Evolutionary conservation across 208 protist species (phyloP).

Genomic region (Trichomonas tenax): DNA sequence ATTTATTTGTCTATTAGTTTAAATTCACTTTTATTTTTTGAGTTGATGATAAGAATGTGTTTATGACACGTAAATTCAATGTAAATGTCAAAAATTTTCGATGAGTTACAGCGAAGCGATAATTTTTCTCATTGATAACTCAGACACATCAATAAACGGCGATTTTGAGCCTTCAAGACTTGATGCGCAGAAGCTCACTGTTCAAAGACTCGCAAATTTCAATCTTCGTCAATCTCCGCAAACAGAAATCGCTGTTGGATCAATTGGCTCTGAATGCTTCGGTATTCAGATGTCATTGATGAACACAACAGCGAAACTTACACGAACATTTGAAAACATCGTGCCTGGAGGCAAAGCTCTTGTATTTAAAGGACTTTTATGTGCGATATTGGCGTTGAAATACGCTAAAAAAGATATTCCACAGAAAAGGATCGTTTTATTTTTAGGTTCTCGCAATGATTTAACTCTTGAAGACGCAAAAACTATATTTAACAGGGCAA

Average conservation of each 20-base stretch:
- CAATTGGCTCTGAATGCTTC: not conserved
- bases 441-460: not conserved
- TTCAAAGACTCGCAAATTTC: not conserved
- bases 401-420: not conserved
- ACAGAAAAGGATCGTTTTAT: not conserved
- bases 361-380: not conserved
- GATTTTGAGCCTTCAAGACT: not conserved
- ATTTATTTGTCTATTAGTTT: no score
- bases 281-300: not conserved
- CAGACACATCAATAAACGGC: not conserved
- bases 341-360: not conserved
- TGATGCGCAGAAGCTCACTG: not conserved
- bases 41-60: no score
- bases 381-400: not conserved
- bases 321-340: not conserved
- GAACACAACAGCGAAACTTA: not conserved
- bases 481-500: not conserved
- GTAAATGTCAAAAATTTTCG: no score
- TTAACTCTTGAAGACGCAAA: not conserved
- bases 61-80: no score
- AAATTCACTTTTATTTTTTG: no score
- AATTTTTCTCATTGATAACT: conserved; percentile 1
- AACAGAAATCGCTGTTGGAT: not conserved
- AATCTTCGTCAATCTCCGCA: not conserved
- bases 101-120: not conserved